Evolutionary conservation across 1,139 yeast genomes (phyloP), one percentile per base, ranked within the genome.

Genomic region (Geotrichum restrictum): DNA sequence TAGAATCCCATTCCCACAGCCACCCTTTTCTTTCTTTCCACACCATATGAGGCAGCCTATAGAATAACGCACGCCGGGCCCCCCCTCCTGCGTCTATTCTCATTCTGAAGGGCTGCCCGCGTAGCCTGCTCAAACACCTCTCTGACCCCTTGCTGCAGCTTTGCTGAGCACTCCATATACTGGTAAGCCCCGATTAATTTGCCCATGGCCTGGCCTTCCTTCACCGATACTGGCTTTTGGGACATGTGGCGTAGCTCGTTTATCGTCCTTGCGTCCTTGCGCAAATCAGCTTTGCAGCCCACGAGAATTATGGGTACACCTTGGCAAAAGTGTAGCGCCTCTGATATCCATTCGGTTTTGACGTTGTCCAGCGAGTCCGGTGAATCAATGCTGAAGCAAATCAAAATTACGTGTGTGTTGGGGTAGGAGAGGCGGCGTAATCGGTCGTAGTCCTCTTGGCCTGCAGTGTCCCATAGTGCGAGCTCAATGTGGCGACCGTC

Each of bases 391-490:
- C 96, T 83, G 82, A 89, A 91, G 72, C 98, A 91, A 52, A 89
- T 95, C 63, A 93, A 78, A 69, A 93, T 93, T 46, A 93, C 96
- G 69, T 91, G 98, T 14, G 98, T 91, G 54, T 94, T 91, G 21
- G 98, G 98, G 71, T 93, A 93, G 55, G 95, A 85, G 64, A 93
- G 79, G 10, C 98, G 98, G 74, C 98, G 88, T 69, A 93, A 77
- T 69, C 98, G 81, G 73, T 93, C 98, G 71, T 93, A 93, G 76
- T 93, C 98, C 78, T 91, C 98, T 76, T 93, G 98, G 45, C 98
- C 98, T 19, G 98, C 98, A 43, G 98, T 93, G 75, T 93, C 98
- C 68, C 91, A 93, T 59, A 93, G 76, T n/a, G 98, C 98, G 64
- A 93, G 80, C 36, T 41, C 49, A 24, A 51, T 44, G 10, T 50